Percentiles rank a stretch among this genome's conserved stretches.
Conservation (phyloP, 2,329 filamentous ascomycete species). For the Emergomyces orientalis region DNA sequence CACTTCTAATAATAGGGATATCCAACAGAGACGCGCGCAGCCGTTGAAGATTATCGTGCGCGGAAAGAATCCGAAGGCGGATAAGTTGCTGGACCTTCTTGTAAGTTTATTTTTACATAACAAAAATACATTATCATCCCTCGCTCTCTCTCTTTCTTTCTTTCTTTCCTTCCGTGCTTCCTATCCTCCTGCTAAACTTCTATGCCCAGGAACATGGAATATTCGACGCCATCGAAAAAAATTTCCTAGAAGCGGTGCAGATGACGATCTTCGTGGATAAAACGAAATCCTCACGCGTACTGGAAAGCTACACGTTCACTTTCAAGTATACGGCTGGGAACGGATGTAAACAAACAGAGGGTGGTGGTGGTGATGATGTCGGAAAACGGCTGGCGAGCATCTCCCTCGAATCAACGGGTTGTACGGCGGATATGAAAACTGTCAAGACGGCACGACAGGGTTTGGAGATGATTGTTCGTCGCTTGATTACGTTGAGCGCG, state of each 20-base stretch:
- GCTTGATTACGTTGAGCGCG: conserved; percentile 31
- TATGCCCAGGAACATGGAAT: conserved; percentile 39
- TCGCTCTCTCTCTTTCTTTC: conserved; percentile 2
- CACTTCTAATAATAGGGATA: conserved; percentile 5
- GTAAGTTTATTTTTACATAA: conserved; percentile 28
- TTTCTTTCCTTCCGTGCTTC: not conserved
- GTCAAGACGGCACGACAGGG: conserved; percentile 33
- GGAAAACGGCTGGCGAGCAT: conserved; percentile 23
- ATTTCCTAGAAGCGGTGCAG: conserved; percentile 38
- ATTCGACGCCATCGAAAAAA: conserved; percentile 38
- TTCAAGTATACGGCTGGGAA: conserved; percentile 38
- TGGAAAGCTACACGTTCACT: conserved; percentile 44
- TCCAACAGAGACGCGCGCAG: conserved; percentile 21
- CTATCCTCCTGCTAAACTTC: not conserved
- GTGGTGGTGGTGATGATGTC: conserved; percentile 21
- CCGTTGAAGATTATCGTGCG: conserved; percentile 35
- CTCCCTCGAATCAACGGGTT: conserved; percentile 23
- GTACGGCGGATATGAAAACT: conserved; percentile 27
- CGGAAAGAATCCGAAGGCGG: conserved; percentile 32
- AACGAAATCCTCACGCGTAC: conserved; percentile 28
- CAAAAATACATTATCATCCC: no score
- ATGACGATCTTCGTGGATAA: conserved; percentile 38
- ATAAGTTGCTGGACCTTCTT: conserved; percentile 40
- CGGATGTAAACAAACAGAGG: conserved; percentile 16
- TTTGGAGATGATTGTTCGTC: conserved; percentile 36